These are phyloP conservation scores for Orbilia oligospora DNA, from an alignment of 2,329 filamentous ascomycete species.

Conservation along the genomic window DNA sequence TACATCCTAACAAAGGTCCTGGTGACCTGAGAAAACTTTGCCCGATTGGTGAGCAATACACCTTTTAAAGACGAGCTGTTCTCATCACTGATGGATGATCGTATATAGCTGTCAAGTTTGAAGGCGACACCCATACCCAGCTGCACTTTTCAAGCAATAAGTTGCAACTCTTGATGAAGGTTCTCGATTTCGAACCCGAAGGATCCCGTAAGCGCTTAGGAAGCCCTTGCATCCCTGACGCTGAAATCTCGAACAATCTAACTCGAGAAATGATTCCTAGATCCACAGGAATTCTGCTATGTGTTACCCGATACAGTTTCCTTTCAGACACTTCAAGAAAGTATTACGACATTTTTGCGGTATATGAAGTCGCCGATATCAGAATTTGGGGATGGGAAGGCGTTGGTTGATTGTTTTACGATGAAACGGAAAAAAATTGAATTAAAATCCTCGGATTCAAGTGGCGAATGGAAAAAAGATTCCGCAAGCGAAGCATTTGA, in stretches of 20 bases:
- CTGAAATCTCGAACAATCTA: not conserved
- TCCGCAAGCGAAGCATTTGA: constrained; percentile 2
- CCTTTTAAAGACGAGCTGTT: constrained; percentile 65
- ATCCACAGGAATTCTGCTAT: constrained; percentile 24
- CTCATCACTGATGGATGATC: not conserved
- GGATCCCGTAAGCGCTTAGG: constrained; percentile 66
- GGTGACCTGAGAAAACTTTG: not conserved
- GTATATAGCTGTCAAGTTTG: constrained; percentile 70
- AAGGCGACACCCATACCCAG: constrained; percentile 38
- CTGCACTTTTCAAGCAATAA: constrained; percentile 67
- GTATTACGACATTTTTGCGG: constrained; percentile 37
- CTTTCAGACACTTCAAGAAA: constrained; percentile 66
- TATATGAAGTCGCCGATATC: constrained; percentile 25
- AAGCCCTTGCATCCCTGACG: not conserved
- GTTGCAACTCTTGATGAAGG: constrained; percentile 43
- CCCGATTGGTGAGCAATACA: constrained; percentile 6
- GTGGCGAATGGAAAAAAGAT: not conserved
- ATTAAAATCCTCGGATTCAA: constrained; percentile 65
- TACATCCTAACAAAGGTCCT: not conserved
- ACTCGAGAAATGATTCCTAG: constrained; percentile 13
- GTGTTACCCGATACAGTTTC: not conserved
- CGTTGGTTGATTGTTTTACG: constrained; percentile 8
- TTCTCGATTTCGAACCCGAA: constrained; percentile 28
- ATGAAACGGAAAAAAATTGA: constrained; percentile 64
- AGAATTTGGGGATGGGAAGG: constrained; percentile 67